Percentiles rank a stretch among this genome's conserved stretches.
Evolutionary conservation across 2,329 filamentous ascomycete genomes (phyloP).

Genomic region (Hymenoscyphus albidus): DNA sequence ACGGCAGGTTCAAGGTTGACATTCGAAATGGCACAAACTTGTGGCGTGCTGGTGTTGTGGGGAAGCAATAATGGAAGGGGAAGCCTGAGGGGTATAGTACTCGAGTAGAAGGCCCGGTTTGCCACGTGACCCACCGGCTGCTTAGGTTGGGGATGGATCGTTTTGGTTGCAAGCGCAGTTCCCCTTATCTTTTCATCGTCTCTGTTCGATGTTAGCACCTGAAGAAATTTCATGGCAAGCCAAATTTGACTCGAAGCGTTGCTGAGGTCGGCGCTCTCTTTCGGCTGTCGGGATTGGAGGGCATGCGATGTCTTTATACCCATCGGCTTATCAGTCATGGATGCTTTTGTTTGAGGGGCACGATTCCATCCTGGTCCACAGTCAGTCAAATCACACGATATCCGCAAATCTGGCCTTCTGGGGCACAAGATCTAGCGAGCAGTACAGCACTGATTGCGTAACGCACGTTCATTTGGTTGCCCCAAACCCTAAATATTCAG

Average conservation of each 20-base stretch:
- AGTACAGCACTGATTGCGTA: slow-evolving; percentile 1
- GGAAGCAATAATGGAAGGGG: background rate
- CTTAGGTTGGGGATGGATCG: too few relatives aligned
- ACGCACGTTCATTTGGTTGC: background rate
- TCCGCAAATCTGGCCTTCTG: background rate
- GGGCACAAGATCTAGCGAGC: background rate
- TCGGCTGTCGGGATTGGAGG: background rate
- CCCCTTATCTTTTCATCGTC: background rate
- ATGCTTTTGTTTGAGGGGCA: slow-evolving; percentile 13
- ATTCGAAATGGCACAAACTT: background rate
- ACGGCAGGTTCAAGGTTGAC: background rate
- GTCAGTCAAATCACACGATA: slow-evolving; percentile 3
- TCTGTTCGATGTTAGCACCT: background rate
- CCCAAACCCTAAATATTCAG: background rate
- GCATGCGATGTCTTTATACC: slow-evolving; percentile 21
- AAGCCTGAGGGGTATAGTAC: too few relatives aligned
- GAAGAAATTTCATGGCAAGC: background rate
- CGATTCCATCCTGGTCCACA: background rate
- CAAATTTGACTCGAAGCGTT: background rate
- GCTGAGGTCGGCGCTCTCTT: background rate
- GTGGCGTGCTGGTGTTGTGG: background rate
- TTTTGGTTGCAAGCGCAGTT: background rate
- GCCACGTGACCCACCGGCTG: background rate
- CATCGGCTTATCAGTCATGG: slow-evolving; percentile 20
- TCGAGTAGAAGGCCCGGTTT: background rate